Conservation (phyloP, 805 yeast species). For the Candida andamanensis region DNA sequence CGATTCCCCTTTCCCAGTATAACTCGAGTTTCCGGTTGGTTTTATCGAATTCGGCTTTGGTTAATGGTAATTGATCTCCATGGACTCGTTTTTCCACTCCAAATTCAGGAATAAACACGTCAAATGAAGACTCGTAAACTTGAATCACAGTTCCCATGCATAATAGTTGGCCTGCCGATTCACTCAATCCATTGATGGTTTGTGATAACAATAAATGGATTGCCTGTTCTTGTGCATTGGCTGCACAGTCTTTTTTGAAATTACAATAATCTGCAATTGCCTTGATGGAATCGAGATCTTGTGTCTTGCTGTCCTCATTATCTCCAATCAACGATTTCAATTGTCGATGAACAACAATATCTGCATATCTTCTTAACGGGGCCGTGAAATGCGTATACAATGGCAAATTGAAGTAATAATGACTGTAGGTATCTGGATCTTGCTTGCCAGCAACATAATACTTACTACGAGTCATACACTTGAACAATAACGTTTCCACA, state of each 20-base stretch:
- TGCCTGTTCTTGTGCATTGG: slow-evolving; percentile 90
- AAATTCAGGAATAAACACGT: slow-evolving; percentile 84
- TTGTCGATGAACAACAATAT: slow-evolving; percentile 89
- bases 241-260: slow-evolving; percentile 92
- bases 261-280: slow-evolving; percentile 89
- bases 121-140: slow-evolving; percentile 95
- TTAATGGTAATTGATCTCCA: slow-evolving; percentile 91
- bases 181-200: slow-evolving; percentile 70
- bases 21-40: slow-evolving; percentile 63
- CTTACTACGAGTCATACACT: slow-evolving; percentile 80
- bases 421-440: slow-evolving; percentile 72
- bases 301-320: slow-evolving; percentile 33
- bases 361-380: slow-evolving; percentile 89
- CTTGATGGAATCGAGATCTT: slow-evolving; percentile 63
- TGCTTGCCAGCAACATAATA: slow-evolving; percentile 86
- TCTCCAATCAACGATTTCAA: slow-evolving; percentile 58
- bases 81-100: slow-evolving; percentile 95
- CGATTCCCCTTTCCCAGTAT: slow-evolving; percentile 90
- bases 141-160: slow-evolving; percentile 85
- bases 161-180: slow-evolving; percentile 72
- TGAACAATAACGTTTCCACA: slow-evolving; percentile 72
- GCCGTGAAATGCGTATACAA: slow-evolving; percentile 91
- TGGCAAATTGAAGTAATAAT: slow-evolving; percentile 78
- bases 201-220: slow-evolving; percentile 81
- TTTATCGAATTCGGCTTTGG: slow-evolving; percentile 88